Conservation (phyloP, 495 filamentous ascomycete species). For the Friedmanniomyces endolithicus region DNA sequence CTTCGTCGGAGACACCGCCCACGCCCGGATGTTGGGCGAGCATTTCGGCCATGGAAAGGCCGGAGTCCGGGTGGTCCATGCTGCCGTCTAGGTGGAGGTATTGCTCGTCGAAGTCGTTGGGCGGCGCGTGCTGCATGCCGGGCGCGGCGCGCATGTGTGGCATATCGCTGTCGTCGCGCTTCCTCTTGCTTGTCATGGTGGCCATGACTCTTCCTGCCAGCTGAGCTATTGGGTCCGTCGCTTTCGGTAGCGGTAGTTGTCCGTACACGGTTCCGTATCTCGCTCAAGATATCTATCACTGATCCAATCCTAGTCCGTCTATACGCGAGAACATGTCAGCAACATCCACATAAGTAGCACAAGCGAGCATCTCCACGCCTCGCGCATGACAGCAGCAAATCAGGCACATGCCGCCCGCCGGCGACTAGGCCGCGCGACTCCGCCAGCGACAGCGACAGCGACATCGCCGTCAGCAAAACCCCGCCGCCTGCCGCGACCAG, state of each 20-base stretch:
- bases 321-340: no score
- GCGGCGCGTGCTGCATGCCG: constrained; percentile 12
- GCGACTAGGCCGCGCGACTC: no score
- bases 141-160: constrained; percentile 22
- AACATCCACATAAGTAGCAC: no score
- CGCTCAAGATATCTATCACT: no score
- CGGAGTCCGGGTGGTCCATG: constrained; percentile 21
- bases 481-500: no score
- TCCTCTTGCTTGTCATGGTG: constrained; percentile 26
- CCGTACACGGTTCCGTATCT: neutral
- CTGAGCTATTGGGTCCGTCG: neutral
- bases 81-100: constrained; percentile 16
- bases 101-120: constrained; percentile 17
- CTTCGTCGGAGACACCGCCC: constrained; percentile 5
- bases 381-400: no score
- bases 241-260: neutral
- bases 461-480: no score
- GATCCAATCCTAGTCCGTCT: no score
- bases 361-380: no score
- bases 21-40: constrained; percentile 6
- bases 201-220: constrained; percentile 4
- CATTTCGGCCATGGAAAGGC: constrained; percentile 15
- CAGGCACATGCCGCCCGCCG: no score
- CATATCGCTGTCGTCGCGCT: constrained; percentile 28
- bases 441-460: no score